Percentiles rank a stretch among this genome's conserved stretches.
Conservation (phyloP, 371 early-diverging fungal species). For the Rhizopus delemar region DNA sequence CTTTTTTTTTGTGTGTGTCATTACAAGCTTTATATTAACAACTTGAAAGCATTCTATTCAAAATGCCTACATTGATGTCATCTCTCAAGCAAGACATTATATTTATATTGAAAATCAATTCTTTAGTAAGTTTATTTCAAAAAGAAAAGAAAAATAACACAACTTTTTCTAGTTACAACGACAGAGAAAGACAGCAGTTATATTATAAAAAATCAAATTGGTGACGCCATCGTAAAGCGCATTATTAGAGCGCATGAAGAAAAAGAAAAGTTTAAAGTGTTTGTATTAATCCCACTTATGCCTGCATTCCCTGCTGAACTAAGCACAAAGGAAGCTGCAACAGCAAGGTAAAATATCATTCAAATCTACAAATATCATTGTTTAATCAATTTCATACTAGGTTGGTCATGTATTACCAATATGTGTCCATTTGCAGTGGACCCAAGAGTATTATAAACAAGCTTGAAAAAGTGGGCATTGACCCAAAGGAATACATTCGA, state of each 20-base stretch:
- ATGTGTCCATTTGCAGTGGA: slow-evolving; percentile 72
- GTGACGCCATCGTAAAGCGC: slow-evolving; percentile 75
- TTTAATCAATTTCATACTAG: slow-evolving; percentile 6
- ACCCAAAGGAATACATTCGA: slow-evolving; percentile 64
- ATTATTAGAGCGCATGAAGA: slow-evolving; percentile 74
- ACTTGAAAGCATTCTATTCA: slow-evolving; percentile 72
- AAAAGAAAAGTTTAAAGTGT: slow-evolving; percentile 74
- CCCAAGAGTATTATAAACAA: slow-evolving; percentile 59
- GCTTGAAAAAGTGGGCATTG: slow-evolving; percentile 55
- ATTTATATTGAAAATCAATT: slow-evolving; percentile 97
- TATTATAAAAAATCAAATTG: slow-evolving; percentile 76
- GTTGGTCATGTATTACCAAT: slow-evolving; percentile 77
- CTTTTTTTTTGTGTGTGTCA: neutral
- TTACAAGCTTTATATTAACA: neutral
- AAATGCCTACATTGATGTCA: slow-evolving; percentile 78
- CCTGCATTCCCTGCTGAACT: slow-evolving; percentile 91
- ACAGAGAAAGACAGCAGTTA: slow-evolving; percentile 49
- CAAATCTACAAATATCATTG: neutral
- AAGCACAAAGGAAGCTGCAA: slow-evolving; percentile 72
- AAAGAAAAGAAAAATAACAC: neutral
- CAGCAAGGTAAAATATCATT: slow-evolving; percentile 51
- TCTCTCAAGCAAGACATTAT: slow-evolving; percentile 76
- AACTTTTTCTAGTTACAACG: slow-evolving; percentile 55
- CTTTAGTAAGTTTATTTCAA: slow-evolving; percentile 65
- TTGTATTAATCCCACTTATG: slow-evolving; percentile 87